These are phyloP conservation scores for Colletotrichum aenigma DNA, from an alignment of 2,329 filamentous ascomycete species.

Conservation along the genomic window DNA sequence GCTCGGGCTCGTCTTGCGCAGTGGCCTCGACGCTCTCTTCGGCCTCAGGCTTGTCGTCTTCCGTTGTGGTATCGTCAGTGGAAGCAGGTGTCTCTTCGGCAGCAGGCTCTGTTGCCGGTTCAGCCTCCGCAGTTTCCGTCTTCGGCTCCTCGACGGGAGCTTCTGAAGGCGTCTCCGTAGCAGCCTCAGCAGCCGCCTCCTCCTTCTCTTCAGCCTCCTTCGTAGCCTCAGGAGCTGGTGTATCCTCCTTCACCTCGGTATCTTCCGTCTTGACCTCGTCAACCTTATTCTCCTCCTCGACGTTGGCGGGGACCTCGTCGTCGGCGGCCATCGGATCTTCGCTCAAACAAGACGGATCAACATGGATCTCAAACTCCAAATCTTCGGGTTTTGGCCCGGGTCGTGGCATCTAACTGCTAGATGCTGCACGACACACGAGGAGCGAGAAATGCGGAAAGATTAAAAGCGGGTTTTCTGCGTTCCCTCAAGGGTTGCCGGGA, in stretches of 20 bases:
- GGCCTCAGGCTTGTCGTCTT: not conserved
- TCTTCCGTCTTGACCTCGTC: constrained; percentile 20
- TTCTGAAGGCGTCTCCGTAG: not conserved
- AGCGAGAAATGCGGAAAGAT: not conserved
- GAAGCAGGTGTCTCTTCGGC: not conserved
- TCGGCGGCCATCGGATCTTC: not conserved
- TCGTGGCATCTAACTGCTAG: constrained; percentile 4
- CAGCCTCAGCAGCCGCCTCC: not conserved
- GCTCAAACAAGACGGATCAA: constrained; percentile 49
- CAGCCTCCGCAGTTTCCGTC: not conserved
- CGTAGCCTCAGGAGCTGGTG: not conserved
- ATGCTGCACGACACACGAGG: not conserved
- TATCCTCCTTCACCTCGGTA: not conserved
- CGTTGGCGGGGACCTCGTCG: constrained; percentile 24
- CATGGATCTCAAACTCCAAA: constrained; percentile 52
- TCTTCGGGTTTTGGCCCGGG: constrained; percentile 29
- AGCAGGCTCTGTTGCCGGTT: not conserved
- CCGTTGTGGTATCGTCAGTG: not conserved
- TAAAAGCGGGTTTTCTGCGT: constrained; percentile 10
- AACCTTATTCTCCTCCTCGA: constrained; percentile 20
- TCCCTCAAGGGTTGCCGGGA: not conserved
- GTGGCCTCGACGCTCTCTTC: not conserved
- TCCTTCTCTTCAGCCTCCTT: not conserved
- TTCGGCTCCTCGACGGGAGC: not conserved
- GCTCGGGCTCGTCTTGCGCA: not conserved